Conservation (phyloP, 441 rosid genomes). For the Euphorbia neoarborescens region DNA sequence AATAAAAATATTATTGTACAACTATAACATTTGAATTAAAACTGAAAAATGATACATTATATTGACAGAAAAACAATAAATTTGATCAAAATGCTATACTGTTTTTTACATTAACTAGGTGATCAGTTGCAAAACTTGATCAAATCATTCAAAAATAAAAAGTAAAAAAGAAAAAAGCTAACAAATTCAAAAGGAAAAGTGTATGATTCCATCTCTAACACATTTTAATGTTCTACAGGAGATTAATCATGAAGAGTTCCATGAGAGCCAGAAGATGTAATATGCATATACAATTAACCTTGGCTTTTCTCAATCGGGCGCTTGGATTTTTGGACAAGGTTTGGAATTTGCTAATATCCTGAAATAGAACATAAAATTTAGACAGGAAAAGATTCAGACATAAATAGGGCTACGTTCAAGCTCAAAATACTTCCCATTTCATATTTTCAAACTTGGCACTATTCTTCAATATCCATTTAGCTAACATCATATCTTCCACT, state of each 20-base stretch:
- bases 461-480: slow-evolving; percentile 93
- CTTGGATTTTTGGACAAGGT: slow-evolving; percentile 97
- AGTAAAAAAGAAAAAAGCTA: too few relatives aligned
- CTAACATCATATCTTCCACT: slow-evolving; percentile 67
- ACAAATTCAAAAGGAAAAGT: not conserved
- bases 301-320: slow-evolving; percentile 98
- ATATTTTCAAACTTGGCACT: slow-evolving; percentile 95
- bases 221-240: not conserved
- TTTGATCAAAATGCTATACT: too few relatives aligned
- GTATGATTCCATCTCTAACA: not conserved
- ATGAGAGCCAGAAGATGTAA: too few relatives aligned
- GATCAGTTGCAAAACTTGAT: not conserved
- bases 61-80: too few relatives aligned
- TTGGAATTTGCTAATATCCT: slow-evolving; percentile 98
- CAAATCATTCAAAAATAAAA: not conserved
- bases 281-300: slow-evolving; percentile 98
- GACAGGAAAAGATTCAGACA: not conserved
- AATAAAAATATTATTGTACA: too few relatives aligned
- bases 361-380: slow-evolving; percentile 16
- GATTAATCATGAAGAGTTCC: not conserved
- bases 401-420: too few relatives aligned
- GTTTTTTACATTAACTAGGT: too few relatives aligned
- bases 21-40: too few relatives aligned
- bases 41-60: too few relatives aligned
- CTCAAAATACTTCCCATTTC: slow-evolving; percentile 57